Evolutionary conservation across 2,329 filamentous ascomycete species (phyloP), one percentile per base, ranked within the genome.

Genomic region (Thielaviopsis populi): DNA sequence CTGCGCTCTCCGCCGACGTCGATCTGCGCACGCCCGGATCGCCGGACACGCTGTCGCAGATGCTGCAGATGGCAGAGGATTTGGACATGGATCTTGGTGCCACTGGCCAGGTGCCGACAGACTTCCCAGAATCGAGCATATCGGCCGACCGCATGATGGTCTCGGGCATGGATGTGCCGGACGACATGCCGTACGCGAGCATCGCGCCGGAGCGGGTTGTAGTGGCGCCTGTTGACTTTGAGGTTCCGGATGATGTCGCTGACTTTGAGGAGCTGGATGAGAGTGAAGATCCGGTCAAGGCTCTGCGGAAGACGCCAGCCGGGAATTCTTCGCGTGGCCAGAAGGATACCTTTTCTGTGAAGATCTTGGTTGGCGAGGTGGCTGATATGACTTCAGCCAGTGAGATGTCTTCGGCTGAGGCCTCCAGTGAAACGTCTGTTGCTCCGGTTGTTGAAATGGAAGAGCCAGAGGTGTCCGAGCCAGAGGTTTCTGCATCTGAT

Each of bases 111-210:
- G 40, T 63, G 3, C 61, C 61, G 7, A 0, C 6, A 27, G 61
- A 63, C 30, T 33, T 58, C 6, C 40, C 61, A 2, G 61, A 63
- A 8, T 50, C 61, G 5, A 6, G 22, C 8, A 24, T 63, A 6
- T 56, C 61, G 11, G 22, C 61, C 2, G 61, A 59, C 27, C 61
- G 61, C 50, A 63, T 63, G 50, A 56, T 63, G 13, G 40, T 59
- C 17, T 19, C 40, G 37, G 41, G 40, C 7, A 11, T 15, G 13
- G 37, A 56, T 1, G 17, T 27, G 13, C 61, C 61, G 4, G 27
- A 46, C 13, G 61, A 63, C 40, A 37, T 58, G 40, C 50, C 50
- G 24, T 50, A 63, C 13, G 50, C 24, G 6, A 13, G 15, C 13
- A 58, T 58, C 22, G 50, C 50, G 40, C 37, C 50, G 6, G 53